Evolutionary conservation across 768 basidiomycete genomes (phyloP), one percentile per base, ranked within the genome.

Genomic region (Mrakia gelida): DNA sequence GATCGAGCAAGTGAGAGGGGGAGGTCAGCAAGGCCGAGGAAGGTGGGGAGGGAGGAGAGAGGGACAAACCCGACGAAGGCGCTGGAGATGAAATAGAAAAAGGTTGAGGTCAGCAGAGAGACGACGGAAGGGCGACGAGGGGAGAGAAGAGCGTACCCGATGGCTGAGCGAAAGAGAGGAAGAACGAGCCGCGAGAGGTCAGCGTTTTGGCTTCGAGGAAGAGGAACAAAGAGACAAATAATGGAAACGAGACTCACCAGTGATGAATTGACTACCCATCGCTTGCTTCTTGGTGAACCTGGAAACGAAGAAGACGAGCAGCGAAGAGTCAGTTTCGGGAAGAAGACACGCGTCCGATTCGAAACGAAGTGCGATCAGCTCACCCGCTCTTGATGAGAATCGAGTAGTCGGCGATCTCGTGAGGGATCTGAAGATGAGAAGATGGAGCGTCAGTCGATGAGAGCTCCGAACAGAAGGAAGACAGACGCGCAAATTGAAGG

Each of bases 361-460:
- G n/a, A 5, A 13, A 52, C 26, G 34, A 21, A 23, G n/a, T 3
- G 38, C 38, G 61, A 62, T n/a, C n/a, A n/a, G n/a, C 73, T 41
- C 21, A 59, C 76, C 77, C 65, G 77, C 43, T 59, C 73, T 74
- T 83, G 81, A 95, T 89, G 52, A 95, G 86, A 80, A 95, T 95
- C n/a, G 92, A 94, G 82, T 95, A 95, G 83, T 95, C 94, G n/a
- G 94, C 94, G 80, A 96, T 95, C 87, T 96, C 93, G 82, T 96
- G 94, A 26, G 94, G 94, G 74, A 96, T 95, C 85, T 96, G 93
- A 2, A 92, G 93, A 82, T 28, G 0, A 21, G 6, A 26, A 43
- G 45, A 15, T 1, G 38, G 26, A 23, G 11, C 16, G 15, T 52
- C 49, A 41, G 43, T 6, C 34, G 23, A 34, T 26, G 23, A 21